Conservation (phyloP, 345 rosid species). For the Eucalyptus curtisii region DNA sequence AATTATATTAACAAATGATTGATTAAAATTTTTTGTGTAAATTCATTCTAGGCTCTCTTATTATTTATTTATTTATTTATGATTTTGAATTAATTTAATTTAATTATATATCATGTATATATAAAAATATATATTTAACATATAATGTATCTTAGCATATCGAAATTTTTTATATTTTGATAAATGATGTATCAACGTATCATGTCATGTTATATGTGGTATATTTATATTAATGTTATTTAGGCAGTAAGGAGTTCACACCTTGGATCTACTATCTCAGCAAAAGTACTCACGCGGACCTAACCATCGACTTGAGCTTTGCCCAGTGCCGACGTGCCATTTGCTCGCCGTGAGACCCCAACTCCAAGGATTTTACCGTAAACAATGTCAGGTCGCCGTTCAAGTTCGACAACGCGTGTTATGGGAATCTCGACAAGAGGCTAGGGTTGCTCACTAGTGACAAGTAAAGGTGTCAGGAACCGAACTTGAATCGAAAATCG, state of each 20-base stretch:
- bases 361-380: background rate
- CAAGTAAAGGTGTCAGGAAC: accelerated
- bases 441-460: background rate
- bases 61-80: no score
- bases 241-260: no score
- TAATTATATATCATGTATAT: no score
- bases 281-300: background rate
- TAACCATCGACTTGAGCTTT: background rate
- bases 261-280: no score
- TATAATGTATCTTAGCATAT: accelerated
- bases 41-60: no score
- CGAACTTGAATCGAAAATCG: no score
- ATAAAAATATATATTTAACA: no score
- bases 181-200: accelerated
- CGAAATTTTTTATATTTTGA: accelerated
- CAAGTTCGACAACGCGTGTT: background rate
- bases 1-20: no score
- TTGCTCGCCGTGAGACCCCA: background rate
- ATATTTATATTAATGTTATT: accelerated
- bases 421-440: background rate
- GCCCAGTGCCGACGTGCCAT: background rate
- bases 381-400: no score
- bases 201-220: accelerated
- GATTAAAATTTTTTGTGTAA: no score
- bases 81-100: no score